Percentiles rank a stretch among this genome's conserved stretches.
Evolutionary conservation across 495 filamentous ascomycete genomes (phyloP).

Genomic region (Niebla homalea): DNA sequence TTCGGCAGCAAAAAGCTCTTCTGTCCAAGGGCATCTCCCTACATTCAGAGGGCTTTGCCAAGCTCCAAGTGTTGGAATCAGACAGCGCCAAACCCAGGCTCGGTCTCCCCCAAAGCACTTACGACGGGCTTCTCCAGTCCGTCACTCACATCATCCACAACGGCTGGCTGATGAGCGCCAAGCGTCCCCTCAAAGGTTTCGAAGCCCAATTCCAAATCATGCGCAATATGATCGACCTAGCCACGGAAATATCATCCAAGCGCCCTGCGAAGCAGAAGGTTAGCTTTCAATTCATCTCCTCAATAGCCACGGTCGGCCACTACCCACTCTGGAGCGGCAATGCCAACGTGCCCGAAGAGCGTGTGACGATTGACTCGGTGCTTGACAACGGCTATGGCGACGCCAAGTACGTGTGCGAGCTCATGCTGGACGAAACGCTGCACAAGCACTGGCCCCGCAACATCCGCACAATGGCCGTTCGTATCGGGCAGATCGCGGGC

Average conservation of each 20-base stretch:
- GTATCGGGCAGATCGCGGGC: conserved; percentile 38
- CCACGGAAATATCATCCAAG: conserved; percentile 18
- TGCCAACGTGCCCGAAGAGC: conserved; percentile 24
- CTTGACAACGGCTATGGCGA: conserved; percentile 35
- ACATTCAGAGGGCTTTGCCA: conserved; percentile 15
- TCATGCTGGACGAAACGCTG: conserved; percentile 31
- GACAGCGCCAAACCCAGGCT: conserved; percentile 32
- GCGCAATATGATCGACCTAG: conserved; percentile 35
- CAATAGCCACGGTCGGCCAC: conserved; percentile 36
- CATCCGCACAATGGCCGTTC: conserved; percentile 31
- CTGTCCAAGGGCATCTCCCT: conserved; percentile 25
- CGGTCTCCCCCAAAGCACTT: conserved; percentile 29
- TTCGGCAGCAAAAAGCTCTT: conserved; percentile 29
- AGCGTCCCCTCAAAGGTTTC: conserved; percentile 28
- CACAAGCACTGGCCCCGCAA: conserved; percentile 18
- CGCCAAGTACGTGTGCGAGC: conserved; percentile 35
- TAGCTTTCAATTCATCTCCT: conserved; percentile 42
- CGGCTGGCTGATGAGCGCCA: conserved; percentile 44
- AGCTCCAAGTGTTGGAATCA: conserved; percentile 33
- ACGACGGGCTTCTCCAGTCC: conserved; percentile 23
- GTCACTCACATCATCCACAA: conserved; percentile 46
- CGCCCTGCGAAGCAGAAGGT: conserved; percentile 19
- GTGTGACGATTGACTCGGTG: conserved; percentile 22
- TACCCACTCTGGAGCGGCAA: conserved; percentile 23
- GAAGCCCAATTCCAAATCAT: conserved; percentile 37